Evolutionary conservation across 2,329 filamentous ascomycete species (phyloP).

Genomic region (Anthostomella pinea): DNA sequence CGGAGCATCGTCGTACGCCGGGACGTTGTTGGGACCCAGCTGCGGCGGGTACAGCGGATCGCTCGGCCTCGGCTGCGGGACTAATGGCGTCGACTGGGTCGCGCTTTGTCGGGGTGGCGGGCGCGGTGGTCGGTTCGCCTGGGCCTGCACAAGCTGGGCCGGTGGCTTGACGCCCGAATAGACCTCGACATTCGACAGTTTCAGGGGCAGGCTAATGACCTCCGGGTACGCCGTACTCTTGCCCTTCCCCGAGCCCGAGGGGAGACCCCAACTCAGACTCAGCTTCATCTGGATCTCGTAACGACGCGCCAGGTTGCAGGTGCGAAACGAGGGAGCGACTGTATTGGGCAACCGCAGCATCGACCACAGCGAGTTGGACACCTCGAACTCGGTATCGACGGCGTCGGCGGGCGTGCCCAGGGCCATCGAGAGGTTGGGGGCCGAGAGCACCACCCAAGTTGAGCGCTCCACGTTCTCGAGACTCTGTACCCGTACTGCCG

Average conservation of each 20-base stretch:
- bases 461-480: slow-evolving; percentile 66
- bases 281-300: slow-evolving; percentile 84
- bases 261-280: slow-evolving; percentile 67
- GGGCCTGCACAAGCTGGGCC: slow-evolving; percentile 62
- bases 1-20: slow-evolving; percentile 70
- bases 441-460: slow-evolving; percentile 73
- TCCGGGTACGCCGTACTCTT: slow-evolving; percentile 49
- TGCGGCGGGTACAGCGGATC: slow-evolving; percentile 60
- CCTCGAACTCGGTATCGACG: slow-evolving; percentile 63
- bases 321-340: slow-evolving; percentile 80
- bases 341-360: slow-evolving; percentile 73
- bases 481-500: slow-evolving; percentile 75
- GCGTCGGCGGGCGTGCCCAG: slow-evolving; percentile 59
- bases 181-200: slow-evolving; percentile 70
- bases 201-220: slow-evolving; percentile 72
- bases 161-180: slow-evolving; percentile 88
- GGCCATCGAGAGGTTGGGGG: slow-evolving; percentile 68
- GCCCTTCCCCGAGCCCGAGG: slow-evolving; percentile 4
- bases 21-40: slow-evolving; percentile 43
- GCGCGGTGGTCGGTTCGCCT: slow-evolving; percentile 30
- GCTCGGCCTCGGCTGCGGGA: slow-evolving; percentile 22
- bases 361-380: slow-evolving; percentile 73
- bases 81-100: slow-evolving; percentile 4
- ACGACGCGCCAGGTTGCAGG: slow-evolving; percentile 78
- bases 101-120: slow-evolving; percentile 38